Evolutionary conservation across 2,329 filamentous ascomycete species (phyloP), one percentile per base, ranked within the genome.

Genomic region (Clonostachys chloroleuca): DNA sequence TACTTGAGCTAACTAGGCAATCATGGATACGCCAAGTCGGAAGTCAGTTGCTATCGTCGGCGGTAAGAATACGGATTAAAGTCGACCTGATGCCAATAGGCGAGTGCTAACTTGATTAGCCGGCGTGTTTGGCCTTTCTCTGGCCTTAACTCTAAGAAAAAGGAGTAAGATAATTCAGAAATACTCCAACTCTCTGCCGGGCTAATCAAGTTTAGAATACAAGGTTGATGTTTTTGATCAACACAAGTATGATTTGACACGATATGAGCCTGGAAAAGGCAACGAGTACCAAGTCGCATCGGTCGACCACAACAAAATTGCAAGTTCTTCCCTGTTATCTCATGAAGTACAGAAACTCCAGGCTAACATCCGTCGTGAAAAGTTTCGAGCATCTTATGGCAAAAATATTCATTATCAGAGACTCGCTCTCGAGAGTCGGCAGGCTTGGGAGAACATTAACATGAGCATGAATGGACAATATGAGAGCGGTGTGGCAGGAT

Each of bases 301-400:
- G 13, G 56, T 59, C 12, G 56, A 59, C 36, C 54, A 55, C 17
- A 57, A 59, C 46, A 59, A 59, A 35, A 58, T 58, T 44, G 56
- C 52, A 35, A 44, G 52, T 47, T 5, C 18, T 5, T 12, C 24
- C 24, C 7, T 7, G 24, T 24, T 24, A 8, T 24, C 24, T 24
- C 24, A 24, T 24, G 24, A 24, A 24, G 24, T 24, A 24, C 7
- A 8, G 24, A 8, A 30, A 34, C 12, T 36, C 24, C 6, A 16
- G 36, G 8, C 42, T 37, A 45, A 35, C 18, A 13, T 13, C 40
- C 8, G 17, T 5, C 16, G 20, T 7, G 1, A 8, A 12, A 16
- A 58, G 57, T 59, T 58, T 17, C 52, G 56, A 12, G 56, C 57
- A 12, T 58, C 56, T 1, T 57, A 59, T 14, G 57, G 55, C 4